Evolutionary conservation across 768 basidiomycete species (phyloP).

Genomic region (Xerocomellus chrysenteron): DNA sequence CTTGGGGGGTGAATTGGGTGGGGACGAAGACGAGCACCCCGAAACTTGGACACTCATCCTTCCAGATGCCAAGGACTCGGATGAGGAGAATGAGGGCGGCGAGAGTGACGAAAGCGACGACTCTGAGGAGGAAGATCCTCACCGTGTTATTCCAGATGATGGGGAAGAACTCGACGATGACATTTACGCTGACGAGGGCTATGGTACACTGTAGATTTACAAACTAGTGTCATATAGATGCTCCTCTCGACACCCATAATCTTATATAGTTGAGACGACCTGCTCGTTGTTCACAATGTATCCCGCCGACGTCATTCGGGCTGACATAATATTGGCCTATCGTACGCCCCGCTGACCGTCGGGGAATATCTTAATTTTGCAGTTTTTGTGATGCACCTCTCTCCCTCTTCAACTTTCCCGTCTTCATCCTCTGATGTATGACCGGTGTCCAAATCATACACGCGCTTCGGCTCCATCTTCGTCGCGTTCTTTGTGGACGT

Average conservation of each 20-base stretch:
- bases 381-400: neutral
- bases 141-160: neutral
- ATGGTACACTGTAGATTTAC: no score
- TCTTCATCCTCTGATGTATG: neutral
- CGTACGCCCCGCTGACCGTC: no score
- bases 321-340: no score
- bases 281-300: no score
- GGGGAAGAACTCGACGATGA: neutral
- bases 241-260: no score
- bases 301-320: no score
- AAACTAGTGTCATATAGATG: no score
- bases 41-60: neutral
- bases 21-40: neutral
- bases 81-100: neutral
- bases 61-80: neutral
- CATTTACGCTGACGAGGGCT: neutral
- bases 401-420: neutral
- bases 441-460: neutral
- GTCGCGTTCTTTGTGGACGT: neutral
- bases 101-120: neutral
- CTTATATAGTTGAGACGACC: no score
- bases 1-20: neutral
- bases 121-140: neutral
- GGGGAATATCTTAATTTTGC: no score
- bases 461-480: conserved; percentile 9